Evolutionary conservation across 1,284 basidiomycete species (phyloP).

Genomic region (Sporisorium iseilematis-ciliati): DNA sequence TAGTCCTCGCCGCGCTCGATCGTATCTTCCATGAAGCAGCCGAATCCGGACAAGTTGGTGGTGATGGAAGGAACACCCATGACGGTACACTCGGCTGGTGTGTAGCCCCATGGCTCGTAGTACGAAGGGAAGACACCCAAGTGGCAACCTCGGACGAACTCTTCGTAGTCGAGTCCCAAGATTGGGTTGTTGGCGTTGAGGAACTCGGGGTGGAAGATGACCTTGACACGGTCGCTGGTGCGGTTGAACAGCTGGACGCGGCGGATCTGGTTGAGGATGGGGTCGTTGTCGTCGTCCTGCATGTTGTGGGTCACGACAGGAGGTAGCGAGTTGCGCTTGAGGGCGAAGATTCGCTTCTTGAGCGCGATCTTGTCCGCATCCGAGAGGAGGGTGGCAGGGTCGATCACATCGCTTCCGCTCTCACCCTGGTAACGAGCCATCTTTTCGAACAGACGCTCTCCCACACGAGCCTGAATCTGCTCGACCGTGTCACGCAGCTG

Average conservation of each 20-base stretch:
- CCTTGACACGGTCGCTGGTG: constrained; percentile 86
- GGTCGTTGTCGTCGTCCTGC: constrained; percentile 90
- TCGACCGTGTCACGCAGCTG: constrained; percentile 90
- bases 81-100: constrained; percentile 76
- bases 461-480: constrained; percentile 92
- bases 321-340: constrained; percentile 91
- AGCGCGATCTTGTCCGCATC: constrained; percentile 93
- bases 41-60: constrained; percentile 96
- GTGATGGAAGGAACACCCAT: constrained; percentile 99
- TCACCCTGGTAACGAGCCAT: constrained; percentile 87
- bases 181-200: constrained; percentile 98
- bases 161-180: constrained; percentile 95
- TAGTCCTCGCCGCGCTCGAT: constrained; percentile 80
- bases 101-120: constrained; percentile 88
- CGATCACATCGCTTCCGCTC: constrained; percentile 55
- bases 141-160: constrained; percentile 97
- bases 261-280: constrained; percentile 93
- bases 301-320: constrained; percentile 98
- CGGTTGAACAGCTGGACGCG: constrained; percentile 92
- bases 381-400: constrained; percentile 77
- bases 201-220: constrained; percentile 99
- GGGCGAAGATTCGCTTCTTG: constrained; percentile 94
- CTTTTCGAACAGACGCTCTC: constrained; percentile 90
- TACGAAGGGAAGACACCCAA: constrained; percentile 98
- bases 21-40: constrained; percentile 99